Evolutionary conservation across 345 rosid species (phyloP).

Genomic region (Durio zibethinus): DNA sequence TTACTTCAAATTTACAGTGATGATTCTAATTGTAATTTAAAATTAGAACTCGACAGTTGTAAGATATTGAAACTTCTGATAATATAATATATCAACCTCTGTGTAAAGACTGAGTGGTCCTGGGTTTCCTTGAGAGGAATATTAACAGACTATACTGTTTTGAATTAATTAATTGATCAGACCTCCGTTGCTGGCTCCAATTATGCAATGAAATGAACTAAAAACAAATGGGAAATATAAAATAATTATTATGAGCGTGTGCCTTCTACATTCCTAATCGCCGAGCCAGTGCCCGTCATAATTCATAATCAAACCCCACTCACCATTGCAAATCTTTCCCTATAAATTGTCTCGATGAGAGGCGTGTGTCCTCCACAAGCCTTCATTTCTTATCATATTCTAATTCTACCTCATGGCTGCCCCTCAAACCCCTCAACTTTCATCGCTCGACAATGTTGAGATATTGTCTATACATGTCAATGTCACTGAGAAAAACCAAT

Average conservation of each 20-base stretch:
- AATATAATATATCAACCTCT: too few relatives aligned
- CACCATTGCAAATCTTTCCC: not conserved
- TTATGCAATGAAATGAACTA: not conserved
- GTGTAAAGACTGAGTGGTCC: too few relatives aligned
- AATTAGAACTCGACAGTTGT: not conserved
- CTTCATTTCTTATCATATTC: not conserved
- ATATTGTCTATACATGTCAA: not conserved
- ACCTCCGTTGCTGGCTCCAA: not conserved
- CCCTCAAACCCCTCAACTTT: slow-evolving; percentile 14
- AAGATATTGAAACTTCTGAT: not conserved
- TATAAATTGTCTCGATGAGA: slow-evolving; percentile 9
- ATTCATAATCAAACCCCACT: not conserved
- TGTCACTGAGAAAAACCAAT: slow-evolving; percentile 2
- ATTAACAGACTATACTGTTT: too few relatives aligned
- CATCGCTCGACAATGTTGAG: slow-evolving; percentile 17
- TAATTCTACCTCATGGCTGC: slow-evolving; percentile 14
- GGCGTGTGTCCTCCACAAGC: slow-evolving; percentile 55
- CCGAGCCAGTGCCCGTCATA: not conserved
- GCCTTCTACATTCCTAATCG: not conserved
- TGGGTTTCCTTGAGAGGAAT: not conserved
- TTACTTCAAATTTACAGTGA: not conserved
- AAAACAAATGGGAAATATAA: not conserved
- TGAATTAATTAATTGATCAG: too few relatives aligned
- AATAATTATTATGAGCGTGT: not conserved
- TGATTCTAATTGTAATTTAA: not conserved